Evolutionary conservation across 2,329 filamentous ascomycete genomes (phyloP).

Genomic region (Sporothrix luriei): DNA sequence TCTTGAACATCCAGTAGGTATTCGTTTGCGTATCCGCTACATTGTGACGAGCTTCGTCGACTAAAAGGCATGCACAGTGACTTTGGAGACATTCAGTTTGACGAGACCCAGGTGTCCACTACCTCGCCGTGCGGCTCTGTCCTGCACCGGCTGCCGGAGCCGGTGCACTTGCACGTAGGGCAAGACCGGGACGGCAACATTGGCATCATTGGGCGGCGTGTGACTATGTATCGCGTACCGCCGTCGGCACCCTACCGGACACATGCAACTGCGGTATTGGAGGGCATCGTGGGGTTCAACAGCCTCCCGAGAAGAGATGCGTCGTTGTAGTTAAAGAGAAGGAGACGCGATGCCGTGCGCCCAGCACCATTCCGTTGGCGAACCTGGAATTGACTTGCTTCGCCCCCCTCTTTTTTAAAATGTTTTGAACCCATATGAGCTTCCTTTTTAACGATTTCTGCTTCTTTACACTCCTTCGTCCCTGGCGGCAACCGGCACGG

Average conservation of each 20-base stretch:
- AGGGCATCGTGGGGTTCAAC: conserved; percentile 37
- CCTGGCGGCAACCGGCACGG: background rate
- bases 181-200: conserved; percentile 33
- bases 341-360: background rate
- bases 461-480: background rate
- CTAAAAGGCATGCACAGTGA: conserved; percentile 12
- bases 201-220: conserved; percentile 34
- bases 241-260: background rate
- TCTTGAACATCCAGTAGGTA: conserved; percentile 33
- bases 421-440: background rate
- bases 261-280: conserved; percentile 19
- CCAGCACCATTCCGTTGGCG: too few species aligned
- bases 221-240: conserved; percentile 30
- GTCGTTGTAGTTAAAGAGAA: background rate
- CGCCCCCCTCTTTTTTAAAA: background rate
- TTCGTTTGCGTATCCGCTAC: background rate
- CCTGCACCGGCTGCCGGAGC: conserved; percentile 28
- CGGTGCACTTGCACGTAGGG: conserved; percentile 35
- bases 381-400: too few species aligned
- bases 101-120: background rate
- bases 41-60: background rate
- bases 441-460: background rate
- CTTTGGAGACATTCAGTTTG: conserved; percentile 29
- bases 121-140: background rate
- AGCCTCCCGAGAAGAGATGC: conserved; percentile 22